Conservation (phyloP, 148 eudicot genomes). For the Chenopodium album region DNA sequence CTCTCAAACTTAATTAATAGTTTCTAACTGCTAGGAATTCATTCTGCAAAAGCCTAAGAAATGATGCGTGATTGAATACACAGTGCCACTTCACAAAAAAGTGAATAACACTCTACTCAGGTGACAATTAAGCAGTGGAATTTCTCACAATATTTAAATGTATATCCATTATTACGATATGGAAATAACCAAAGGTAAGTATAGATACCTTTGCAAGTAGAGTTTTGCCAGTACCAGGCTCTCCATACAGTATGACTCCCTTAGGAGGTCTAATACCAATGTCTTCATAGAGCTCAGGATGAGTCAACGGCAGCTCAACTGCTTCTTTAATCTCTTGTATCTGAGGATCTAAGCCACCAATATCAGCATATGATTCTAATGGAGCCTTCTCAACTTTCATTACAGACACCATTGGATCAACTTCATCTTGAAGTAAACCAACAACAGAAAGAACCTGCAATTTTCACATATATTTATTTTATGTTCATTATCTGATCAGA, state of each 20-base stretch:
- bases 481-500: background rate
- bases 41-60: background rate
- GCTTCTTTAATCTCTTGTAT: conserved; percentile 99
- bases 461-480: background rate
- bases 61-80: background rate
- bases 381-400: conserved; percentile 99
- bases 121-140: too few species aligned
- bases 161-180: too few species aligned
- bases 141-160: too few species aligned
- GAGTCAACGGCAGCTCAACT: conserved; percentile 93
- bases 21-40: background rate
- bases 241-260: conserved; percentile 96
- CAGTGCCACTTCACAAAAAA: background rate
- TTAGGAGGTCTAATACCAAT: conserved; percentile 98
- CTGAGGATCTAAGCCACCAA: conserved; percentile 96
- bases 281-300: conserved; percentile 96
- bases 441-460: conserved; percentile 96
- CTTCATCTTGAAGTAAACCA: conserved; percentile 96
- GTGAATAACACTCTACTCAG: background rate
- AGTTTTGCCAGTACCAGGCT: conserved; percentile 97
- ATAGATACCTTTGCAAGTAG: conserved; percentile 85
- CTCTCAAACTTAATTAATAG: background rate
- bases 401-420: conserved; percentile 98
- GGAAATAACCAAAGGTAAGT: background rate
- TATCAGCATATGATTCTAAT: conserved; percentile 94